A percentile compares a stretch with the other conserved stretches of the same genome.
These are phyloP conservation scores for Penicillium canescens DNA, from an alignment of 495 filamentous ascomycete genomes.

Conservation along the genomic window DNA sequence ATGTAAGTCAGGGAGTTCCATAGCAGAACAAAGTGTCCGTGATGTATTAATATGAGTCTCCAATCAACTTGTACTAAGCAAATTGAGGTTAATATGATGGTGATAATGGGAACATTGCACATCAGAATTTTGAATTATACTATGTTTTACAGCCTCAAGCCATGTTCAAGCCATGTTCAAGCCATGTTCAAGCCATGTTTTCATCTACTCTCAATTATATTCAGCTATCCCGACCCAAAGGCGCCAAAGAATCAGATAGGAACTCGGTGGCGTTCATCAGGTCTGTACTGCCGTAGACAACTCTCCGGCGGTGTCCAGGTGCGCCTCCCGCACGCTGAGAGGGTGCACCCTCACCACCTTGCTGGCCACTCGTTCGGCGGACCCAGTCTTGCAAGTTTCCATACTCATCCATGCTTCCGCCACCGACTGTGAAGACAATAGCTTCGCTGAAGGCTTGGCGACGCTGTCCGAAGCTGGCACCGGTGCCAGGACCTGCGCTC, in stretches of 20 bases:
- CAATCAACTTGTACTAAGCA: not conserved
- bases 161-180: not conserved
- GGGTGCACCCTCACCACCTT: slow-evolving; percentile 46
- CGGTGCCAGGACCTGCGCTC: slow-evolving; percentile 59
- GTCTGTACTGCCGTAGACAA: slow-evolving; percentile 96
- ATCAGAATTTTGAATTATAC: slow-evolving; percentile 10
- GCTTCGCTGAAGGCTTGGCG: slow-evolving; percentile 94
- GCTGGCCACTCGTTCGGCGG: slow-evolving; percentile 62
- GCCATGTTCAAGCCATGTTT: not conserved
- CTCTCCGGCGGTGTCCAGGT: slow-evolving; percentile 58
- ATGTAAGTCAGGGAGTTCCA: not conserved
- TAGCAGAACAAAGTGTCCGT: not conserved
- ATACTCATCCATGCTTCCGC: slow-evolving; percentile 98
- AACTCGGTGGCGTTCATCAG: slow-evolving; percentile 90
- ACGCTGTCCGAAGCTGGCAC: slow-evolving; percentile 89
- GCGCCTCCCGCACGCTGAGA: slow-evolving; percentile 36
- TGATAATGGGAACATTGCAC: not conserved
- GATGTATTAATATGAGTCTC: not conserved
- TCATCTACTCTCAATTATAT: slow-evolving; percentile 4
- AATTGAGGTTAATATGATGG: no score
- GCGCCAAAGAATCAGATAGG: slow-evolving; percentile 73
- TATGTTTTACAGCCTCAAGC: slow-evolving; percentile 7
- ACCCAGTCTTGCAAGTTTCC: slow-evolving; percentile 98
- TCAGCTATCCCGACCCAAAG: slow-evolving; percentile 69
- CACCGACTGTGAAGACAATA: slow-evolving; percentile 94